A percentile compares a stretch with the other conserved stretches of the same genome.
Conservation (phyloP, 306 rosid genomes). For the Cucurbita ficifolia region DNA sequence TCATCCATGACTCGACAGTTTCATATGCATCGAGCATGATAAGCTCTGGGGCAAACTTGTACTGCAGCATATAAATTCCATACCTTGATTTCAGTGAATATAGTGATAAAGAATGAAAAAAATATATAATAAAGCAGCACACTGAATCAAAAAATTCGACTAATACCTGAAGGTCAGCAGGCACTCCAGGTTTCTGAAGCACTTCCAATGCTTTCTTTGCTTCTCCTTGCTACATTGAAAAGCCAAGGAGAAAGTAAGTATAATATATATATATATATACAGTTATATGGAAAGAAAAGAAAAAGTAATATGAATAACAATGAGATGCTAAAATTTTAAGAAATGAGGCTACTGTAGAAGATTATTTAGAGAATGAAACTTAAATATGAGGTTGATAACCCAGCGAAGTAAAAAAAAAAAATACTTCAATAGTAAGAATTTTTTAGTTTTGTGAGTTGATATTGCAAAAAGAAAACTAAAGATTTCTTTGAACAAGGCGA, state of each 20-base stretch:
- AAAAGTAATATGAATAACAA: neutral
- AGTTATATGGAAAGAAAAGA: neutral
- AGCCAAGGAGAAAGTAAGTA: neutral
- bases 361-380: neutral
- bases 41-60: slow-evolving; percentile 94
- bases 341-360: neutral
- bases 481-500: neutral
- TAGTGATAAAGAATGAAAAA: neutral
- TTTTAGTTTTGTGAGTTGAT: neutral
- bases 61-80: slow-evolving; percentile 33
- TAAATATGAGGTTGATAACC: neutral
- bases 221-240: slow-evolving; percentile 74
- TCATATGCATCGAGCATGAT: slow-evolving; percentile 96
- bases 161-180: slow-evolving; percentile 75
- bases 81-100: neutral
- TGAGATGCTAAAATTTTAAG: neutral
- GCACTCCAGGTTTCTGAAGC: slow-evolving; percentile 70
- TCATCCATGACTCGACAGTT: slow-evolving; percentile 96
- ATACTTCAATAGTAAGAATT: neutral
- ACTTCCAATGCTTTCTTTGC: slow-evolving; percentile 89
- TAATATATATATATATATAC: neutral
- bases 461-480: neutral
- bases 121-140: neutral
- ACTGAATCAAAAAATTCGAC: slow-evolving; percentile 7
- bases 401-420: neutral